Base-by-base conservation (phyloP, 352 stramenopile genomes). In the Elongisporangium undulatum region DNA sequence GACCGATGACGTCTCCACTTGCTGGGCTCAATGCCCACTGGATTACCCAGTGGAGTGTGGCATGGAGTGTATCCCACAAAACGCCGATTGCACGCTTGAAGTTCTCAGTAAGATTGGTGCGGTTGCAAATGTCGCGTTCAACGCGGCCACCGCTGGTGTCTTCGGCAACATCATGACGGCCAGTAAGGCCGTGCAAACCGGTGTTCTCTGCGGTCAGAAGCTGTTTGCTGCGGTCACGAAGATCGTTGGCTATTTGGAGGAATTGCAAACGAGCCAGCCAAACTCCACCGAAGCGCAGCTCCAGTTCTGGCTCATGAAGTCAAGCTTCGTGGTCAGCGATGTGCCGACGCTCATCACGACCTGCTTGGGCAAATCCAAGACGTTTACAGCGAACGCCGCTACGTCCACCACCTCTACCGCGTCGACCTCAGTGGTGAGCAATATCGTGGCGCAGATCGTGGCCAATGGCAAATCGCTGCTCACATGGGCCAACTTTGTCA, bases 301-400 rank as follows among this genome's bases (percentile, higher is more conserved):
- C n/a, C 13, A 76, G 53, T 58, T 72, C 26, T 17, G 85, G 39
- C 54, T 90, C 16, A 68, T 67, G 57, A 82, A 90, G 60, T 80
- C 76, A 41, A 76, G 87, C 62, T 74, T 76, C 5, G 74, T 75
- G 2, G 63, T 87, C 16, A 70, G 66, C 22, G 81, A 90, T 57
- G 55, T 89, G 3, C 81, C 81, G 0, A 62, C 68, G n/a, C 74
- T 75, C 0, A 82, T 87, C 21, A 62, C 70, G 16, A 73, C 66
- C 7, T 89, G 81, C 45, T 52, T 77, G 10, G 77, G 77, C 4
- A 41, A 61, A 24, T 61, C 41, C 17, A 51, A 23, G 2, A 10
- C 24, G 12, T 38, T 62, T 23, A 19, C 56, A 62, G 60, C 75
- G 19, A 60, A 57, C 8, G 58, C 66, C 1, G 68, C 74, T 0